Conservation (phyloP, 2,329 filamentous ascomycete species). For the Lachnellula arida region DNA sequence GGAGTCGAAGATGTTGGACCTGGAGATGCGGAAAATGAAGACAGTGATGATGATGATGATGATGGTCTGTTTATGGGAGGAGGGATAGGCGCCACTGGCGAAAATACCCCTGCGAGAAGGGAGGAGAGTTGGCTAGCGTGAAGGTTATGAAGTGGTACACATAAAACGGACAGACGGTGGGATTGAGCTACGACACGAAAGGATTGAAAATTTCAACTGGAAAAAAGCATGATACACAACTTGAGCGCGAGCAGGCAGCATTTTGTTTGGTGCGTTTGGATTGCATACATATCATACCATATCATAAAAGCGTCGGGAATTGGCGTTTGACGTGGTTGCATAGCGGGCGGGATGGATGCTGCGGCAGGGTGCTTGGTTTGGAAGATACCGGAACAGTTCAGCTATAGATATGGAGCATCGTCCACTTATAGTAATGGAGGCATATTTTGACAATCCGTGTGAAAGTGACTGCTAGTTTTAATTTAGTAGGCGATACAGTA, state of each 20-base stretch:
- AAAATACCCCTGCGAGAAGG: constrained; percentile 27
- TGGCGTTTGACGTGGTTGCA: too few relatives aligned
- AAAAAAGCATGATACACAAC: not conserved
- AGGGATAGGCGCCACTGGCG: constrained; percentile 12
- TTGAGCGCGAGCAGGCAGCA: not conserved
- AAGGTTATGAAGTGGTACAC: not conserved
- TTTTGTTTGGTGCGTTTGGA: too few relatives aligned
- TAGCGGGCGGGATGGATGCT: too few relatives aligned
- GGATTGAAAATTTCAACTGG: not conserved
- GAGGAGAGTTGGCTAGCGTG: constrained; percentile 32
- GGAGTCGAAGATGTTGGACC: constrained; percentile 18
- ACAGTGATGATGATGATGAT: constrained; percentile 46
- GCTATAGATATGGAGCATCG: too few relatives aligned
- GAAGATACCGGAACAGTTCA: too few relatives aligned
- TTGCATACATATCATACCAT: too few relatives aligned
- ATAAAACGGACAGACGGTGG: too few relatives aligned
- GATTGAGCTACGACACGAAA: not conserved
- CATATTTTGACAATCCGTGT: too few relatives aligned
- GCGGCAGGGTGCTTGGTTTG: too few relatives aligned
- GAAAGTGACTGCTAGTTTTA: too few relatives aligned
- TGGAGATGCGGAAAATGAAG: constrained; percentile 32
- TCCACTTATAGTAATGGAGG: too few relatives aligned
- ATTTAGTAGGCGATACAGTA: too few relatives aligned
- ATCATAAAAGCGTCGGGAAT: not conserved
- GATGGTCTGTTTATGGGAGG: constrained; percentile 32